A percentile compares a stretch with the other conserved stretches of the same genome.
Evolutionary conservation across 202 grass and related monocot genomes (phyloP).

Genomic region (Digitaria exilis): DNA sequence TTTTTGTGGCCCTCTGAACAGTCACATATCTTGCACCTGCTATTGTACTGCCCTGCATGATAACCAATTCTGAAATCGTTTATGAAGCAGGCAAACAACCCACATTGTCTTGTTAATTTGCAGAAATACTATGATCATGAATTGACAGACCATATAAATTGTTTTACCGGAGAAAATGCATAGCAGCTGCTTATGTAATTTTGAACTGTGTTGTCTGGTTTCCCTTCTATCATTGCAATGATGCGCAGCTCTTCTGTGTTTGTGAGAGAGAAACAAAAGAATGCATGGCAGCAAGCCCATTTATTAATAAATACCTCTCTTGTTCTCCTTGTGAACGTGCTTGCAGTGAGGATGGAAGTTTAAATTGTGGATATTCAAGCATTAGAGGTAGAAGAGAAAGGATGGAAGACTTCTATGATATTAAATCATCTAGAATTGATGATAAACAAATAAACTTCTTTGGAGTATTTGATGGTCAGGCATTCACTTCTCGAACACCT

Average conservation of each 20-base stretch:
- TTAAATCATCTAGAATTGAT: slow-evolving; percentile 62
- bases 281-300: slow-evolving; percentile 7
- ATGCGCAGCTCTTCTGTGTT: no score
- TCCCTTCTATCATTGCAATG: no score
- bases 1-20: no score
- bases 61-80: not conserved
- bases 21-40: no score
- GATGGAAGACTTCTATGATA: slow-evolving; percentile 87
- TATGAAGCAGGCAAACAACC: not conserved
- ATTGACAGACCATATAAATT: not conserved
- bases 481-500: slow-evolving; percentile 23
- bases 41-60: no score
- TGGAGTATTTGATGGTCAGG: slow-evolving; percentile 86
- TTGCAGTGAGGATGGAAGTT: slow-evolving; percentile 72
- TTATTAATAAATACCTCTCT: slow-evolving; percentile 15
- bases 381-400: slow-evolving; percentile 76
- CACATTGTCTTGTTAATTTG: not conserved
- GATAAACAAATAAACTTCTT: slow-evolving; percentile 69
- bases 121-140: not conserved
- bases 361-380: slow-evolving; percentile 84
- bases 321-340: slow-evolving; percentile 30
- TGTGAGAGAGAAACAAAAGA: no score
- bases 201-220: not conserved
- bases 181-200: not conserved
- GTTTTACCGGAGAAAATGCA: slow-evolving; percentile 27